Percentiles rank a stretch among this genome's conserved stretches.
Conservation (phyloP, 202 grass and related monocot species). For the Carex sylvatica region DNA sequence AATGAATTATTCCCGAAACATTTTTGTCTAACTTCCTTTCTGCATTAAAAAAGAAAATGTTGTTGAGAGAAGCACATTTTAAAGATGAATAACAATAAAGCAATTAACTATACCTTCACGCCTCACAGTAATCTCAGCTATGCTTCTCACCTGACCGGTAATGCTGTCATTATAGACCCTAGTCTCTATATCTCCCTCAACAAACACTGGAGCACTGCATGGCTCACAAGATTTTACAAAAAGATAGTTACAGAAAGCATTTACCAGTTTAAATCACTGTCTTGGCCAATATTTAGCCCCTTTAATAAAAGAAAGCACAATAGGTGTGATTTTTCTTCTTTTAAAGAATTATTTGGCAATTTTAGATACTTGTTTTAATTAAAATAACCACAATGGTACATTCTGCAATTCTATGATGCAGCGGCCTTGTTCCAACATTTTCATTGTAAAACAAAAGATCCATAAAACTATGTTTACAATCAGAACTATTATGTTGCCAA, state of each 20-base stretch:
- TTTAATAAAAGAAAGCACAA: neutral
- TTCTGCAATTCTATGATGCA: neutral
- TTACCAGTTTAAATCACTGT: neutral
- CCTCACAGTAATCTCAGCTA: constrained; percentile 79
- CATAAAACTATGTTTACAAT: neutral
- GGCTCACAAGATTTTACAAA: neutral
- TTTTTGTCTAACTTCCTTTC: neutral
- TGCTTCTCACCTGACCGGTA: constrained; percentile 63
- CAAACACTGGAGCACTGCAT: constrained; percentile 74
- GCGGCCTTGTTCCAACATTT: neutral
- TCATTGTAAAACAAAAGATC: neutral
- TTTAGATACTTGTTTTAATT: neutral
- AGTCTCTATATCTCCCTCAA: constrained; percentile 97
- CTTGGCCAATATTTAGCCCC: neutral
- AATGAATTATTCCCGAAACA: neutral
- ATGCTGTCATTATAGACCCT: constrained; percentile 86
- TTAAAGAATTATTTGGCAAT: neutral
- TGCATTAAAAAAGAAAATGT: neutral
- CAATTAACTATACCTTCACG: constrained; percentile 57
- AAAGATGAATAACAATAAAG: neutral
- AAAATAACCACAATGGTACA: neutral
- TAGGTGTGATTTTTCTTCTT: neutral
- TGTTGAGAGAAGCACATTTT: neutral
- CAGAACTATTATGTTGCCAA: neutral
- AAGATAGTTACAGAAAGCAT: neutral